Base-by-base conservation (phyloP, 495 filamentous ascomycete genomes). In the Monascus purpureus region DNA sequence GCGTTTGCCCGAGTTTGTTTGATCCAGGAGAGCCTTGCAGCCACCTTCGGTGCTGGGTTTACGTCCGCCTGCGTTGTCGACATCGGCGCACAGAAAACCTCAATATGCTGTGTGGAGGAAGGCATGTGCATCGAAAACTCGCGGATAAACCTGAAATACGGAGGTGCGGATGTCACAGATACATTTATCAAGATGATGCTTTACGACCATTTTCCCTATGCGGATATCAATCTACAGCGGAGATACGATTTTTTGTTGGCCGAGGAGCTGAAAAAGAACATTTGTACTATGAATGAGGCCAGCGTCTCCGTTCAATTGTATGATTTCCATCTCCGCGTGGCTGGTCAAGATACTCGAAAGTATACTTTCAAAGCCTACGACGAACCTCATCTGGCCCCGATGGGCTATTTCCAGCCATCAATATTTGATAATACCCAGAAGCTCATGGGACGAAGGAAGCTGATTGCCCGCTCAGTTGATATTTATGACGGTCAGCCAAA, bases 181-280 rank as follows among this genome's bases (percentile, higher is more conserved):
- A 80, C 82, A 0, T 92, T 97, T 41, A 67, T 93, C 43, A 90
- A 86, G 53, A 93, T 95, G 86, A 84, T 96, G 84, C 70, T 97
- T 13, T 80, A 80, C 47, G 84, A 93, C 48, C 73, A 86, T 39
- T 94, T 97, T 47, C 87, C 88, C 6, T 97, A 97, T 47, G 63
- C 72, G 18, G 88, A 94, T 11, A 92, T 96, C 52, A 88, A 96
- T 48, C 67, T 97, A 7, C 75, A 75, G 55, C 74, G 85, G 15
- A 67, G 90, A 23, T 88, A 95, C 44, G 90, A 97, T 47, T 96
- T 86, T 41, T 54, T 97, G 24, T 60, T 96, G 8, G 90, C 87
- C 0, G 90, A 97, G 50, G 92, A 97, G 58, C 60, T 96, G 27
- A 97, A 97, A 56, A 79, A 73, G 44, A 92, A 82, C 39, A 73